These are phyloP conservation scores for Apophysomyces variabilis DNA, from an alignment of 371 early-diverging fungal species.

Conservation along the genomic window DNA sequence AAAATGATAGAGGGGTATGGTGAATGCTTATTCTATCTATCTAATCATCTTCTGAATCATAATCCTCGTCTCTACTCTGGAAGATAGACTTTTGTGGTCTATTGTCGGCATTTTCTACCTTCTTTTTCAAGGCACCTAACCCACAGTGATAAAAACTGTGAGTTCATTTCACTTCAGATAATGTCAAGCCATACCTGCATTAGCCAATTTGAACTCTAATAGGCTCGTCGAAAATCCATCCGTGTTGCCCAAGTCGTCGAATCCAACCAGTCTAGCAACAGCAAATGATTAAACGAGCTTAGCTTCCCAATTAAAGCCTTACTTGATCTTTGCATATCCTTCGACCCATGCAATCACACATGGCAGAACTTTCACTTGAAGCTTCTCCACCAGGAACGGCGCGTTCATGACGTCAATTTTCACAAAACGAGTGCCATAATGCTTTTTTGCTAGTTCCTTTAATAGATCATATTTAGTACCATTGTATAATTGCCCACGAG, in stretches of 20 bases:
- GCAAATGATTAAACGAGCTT: not conserved
- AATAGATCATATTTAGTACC: not conserved
- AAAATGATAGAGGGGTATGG: not conserved
- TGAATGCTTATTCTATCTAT: not conserved
- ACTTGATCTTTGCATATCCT: slow-evolving; percentile 55
- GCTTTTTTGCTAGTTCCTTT: slow-evolving; percentile 71
- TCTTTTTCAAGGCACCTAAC: slow-evolving; percentile 21
- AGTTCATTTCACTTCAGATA: not conserved
- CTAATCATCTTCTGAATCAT: slow-evolving; percentile 40
- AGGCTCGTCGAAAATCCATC: slow-evolving; percentile 83
- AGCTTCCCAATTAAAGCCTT: slow-evolving; percentile 11
- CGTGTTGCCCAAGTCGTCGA: slow-evolving; percentile 92
- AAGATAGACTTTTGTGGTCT: slow-evolving; percentile 39
- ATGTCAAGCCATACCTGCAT: slow-evolving; percentile 48
- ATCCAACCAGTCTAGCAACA: slow-evolving; percentile 80
- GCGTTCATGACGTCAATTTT: slow-evolving; percentile 88
- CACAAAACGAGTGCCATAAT: slow-evolving; percentile 85
- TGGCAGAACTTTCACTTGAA: slow-evolving; percentile 88
- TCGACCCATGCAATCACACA: slow-evolving; percentile 86
- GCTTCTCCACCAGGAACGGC: slow-evolving; percentile 91
- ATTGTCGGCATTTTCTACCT: slow-evolving; percentile 22
- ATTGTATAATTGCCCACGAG: not conserved
- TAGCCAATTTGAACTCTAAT: slow-evolving; percentile 77
- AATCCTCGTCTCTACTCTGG: slow-evolving; percentile 25
- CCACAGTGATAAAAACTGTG: not conserved